These are phyloP conservation scores for Xerocomellus amylosporus DNA, from an alignment of 768 basidiomycete genomes.

Conservation along the genomic window DNA sequence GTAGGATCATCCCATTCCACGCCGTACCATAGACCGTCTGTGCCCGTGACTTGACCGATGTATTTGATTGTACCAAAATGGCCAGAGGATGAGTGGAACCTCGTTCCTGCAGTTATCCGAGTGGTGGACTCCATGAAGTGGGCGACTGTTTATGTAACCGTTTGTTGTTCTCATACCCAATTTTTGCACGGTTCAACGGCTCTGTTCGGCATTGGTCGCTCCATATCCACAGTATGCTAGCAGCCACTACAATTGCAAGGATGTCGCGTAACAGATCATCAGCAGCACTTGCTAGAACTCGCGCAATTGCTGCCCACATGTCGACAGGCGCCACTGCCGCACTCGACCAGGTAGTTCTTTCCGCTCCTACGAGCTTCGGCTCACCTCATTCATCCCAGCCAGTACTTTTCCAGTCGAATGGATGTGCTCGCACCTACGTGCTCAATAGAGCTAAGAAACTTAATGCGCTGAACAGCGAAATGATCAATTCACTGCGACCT, in stretches of 20 bases:
- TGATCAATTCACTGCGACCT: slow-evolving; percentile 68
- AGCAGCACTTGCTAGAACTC: slow-evolving; percentile 29
- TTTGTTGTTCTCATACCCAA: slow-evolving; percentile 2
- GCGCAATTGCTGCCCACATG: slow-evolving; percentile 37
- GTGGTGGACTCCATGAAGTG: slow-evolving; percentile 7
- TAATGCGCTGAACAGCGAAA: slow-evolving; percentile 78
- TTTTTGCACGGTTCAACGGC: slow-evolving; percentile 4
- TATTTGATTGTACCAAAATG: slow-evolving; percentile 70
- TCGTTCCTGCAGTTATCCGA: slow-evolving; percentile 43
- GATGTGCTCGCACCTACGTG: slow-evolving; percentile 61
- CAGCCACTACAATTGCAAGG: slow-evolving; percentile 22
- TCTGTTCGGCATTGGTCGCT: neutral
- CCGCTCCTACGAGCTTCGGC: neutral
- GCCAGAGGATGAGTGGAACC: slow-evolving; percentile 48
- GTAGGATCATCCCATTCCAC: slow-evolving; percentile 90
- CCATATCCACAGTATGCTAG: slow-evolving; percentile 26
- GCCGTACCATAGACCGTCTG: slow-evolving; percentile 83
- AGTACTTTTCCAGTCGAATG: slow-evolving; percentile 68
- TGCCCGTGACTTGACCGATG: slow-evolving; percentile 59
- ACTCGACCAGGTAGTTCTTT: slow-evolving; percentile 26
- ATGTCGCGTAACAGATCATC: slow-evolving; percentile 29
- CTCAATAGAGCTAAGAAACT: slow-evolving; percentile 79
- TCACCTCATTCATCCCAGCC: slow-evolving; percentile 34
- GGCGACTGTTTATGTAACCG: slow-evolving; percentile 14
- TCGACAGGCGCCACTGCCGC: slow-evolving; percentile 20